Percentiles rank a stretch among this genome's conserved stretches.
These are phyloP conservation scores for Rhinocladiella mackenziei DNA, from an alignment of 2,329 filamentous ascomycete genomes.

Conservation along the genomic window DNA sequence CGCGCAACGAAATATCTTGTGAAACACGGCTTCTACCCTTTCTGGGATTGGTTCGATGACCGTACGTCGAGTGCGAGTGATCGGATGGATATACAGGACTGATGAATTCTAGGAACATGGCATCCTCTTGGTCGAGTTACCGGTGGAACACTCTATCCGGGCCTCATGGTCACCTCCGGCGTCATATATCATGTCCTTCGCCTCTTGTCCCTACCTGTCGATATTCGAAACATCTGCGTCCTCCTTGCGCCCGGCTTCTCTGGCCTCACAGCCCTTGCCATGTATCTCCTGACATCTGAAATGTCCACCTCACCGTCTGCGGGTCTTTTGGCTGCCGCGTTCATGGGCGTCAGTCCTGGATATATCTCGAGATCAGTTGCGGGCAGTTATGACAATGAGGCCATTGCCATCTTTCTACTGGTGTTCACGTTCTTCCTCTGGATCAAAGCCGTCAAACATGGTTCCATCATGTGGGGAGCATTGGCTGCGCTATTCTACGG, in stretches of 20 bases:
- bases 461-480: constrained; percentile 94
- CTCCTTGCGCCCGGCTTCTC: constrained; percentile 93
- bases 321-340: constrained; percentile 85
- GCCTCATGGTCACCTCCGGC: constrained; percentile 98
- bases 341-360: constrained; percentile 96
- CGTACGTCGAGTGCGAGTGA: constrained; percentile 46
- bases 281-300: constrained; percentile 93
- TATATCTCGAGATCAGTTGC: constrained; percentile 98
- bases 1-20: constrained; percentile 97
- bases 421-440: constrained; percentile 98
- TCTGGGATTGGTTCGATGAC: constrained; percentile 99
- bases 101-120: constrained; percentile 68
- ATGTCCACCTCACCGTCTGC: constrained; percentile 95
- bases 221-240: constrained; percentile 98
- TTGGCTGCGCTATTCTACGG: constrained; percentile 95
- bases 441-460: constrained; percentile 97
- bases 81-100: constrained; percentile 9
- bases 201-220: constrained; percentile 82
- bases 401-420: constrained; percentile 96
- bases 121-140: constrained; percentile 97
- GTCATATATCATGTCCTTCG: constrained; percentile 92
- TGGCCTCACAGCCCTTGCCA: constrained; percentile 84
- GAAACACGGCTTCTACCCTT: constrained; percentile 94
- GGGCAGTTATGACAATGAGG: constrained; percentile 98
- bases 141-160: constrained; percentile 96